These are phyloP conservation scores for Trametes polyzona DNA, from an alignment of 1,284 basidiomycete species.

Conservation along the genomic window DNA sequence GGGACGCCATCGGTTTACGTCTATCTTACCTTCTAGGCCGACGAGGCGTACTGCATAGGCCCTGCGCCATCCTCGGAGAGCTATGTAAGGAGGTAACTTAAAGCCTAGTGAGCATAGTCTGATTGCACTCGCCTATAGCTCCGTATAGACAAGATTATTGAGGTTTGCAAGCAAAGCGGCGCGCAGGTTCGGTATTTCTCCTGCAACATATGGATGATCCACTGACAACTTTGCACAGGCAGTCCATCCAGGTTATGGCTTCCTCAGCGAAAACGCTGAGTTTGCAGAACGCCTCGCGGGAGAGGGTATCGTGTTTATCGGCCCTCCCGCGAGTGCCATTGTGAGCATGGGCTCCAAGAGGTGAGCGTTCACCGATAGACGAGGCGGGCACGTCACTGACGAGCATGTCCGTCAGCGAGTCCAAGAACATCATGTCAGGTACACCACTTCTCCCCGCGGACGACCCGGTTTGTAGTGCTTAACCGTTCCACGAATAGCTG, in stretches of 20 bases:
- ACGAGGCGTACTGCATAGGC: slow-evolving; percentile 94
- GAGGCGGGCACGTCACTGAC: background rate
- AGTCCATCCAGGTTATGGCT: slow-evolving; percentile 87
- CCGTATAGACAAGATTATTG: slow-evolving; percentile 87
- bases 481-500: slow-evolving; percentile 48
- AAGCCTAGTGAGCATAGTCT: background rate
- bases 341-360: slow-evolving; percentile 93
- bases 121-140: slow-evolving; percentile 51
- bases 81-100: slow-evolving; percentile 60
- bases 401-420: slow-evolving; percentile 53
- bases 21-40: slow-evolving; percentile 72
- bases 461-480: background rate
- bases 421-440: slow-evolving; percentile 91
- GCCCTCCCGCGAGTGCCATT: slow-evolving; percentile 92
- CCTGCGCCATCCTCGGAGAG: slow-evolving; percentile 87
- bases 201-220: background rate
- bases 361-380: slow-evolving; percentile 39
- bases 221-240: slow-evolving; percentile 47
- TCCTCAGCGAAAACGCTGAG: slow-evolving; percentile 90
- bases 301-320: slow-evolving; percentile 95
- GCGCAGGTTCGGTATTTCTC: slow-evolving; percentile 67
- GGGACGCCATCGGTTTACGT: no score
- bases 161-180: slow-evolving; percentile 77
- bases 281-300: slow-evolving; percentile 87
- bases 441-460: slow-evolving; percentile 24